These are phyloP conservation scores for Corylus avellana DNA, from an alignment of 306 rosid genomes.

Conservation along the genomic window DNA sequence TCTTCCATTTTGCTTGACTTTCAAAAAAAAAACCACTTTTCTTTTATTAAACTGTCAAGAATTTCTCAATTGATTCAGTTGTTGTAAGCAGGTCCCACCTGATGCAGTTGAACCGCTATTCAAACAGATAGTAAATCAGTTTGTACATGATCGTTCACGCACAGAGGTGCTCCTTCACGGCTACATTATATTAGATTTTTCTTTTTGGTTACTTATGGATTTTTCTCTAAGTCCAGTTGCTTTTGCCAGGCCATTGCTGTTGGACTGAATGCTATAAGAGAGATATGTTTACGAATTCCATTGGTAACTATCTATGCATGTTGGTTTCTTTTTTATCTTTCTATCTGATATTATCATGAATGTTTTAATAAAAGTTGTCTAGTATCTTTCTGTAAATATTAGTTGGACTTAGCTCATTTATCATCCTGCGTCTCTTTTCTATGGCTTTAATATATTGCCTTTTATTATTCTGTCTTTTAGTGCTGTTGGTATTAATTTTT, in stretches of 20 bases:
- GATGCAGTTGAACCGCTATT: conserved; percentile 83
- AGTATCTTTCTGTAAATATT: conserved; percentile 13
- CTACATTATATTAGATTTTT: conserved; percentile 10
- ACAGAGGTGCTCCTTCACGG: conserved; percentile 65
- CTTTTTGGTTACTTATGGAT: not conserved
- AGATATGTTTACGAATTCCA: conserved; percentile 86
- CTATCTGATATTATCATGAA: conserved; percentile 2
- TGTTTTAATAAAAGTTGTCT: conserved; percentile 16
- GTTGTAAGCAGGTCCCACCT: conserved; percentile 74
- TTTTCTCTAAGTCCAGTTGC: conserved; percentile 28
- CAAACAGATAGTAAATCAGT: conserved; percentile 81
- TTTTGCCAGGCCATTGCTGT: conserved; percentile 82
- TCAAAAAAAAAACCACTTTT: not conserved
- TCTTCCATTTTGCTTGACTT: not conserved
- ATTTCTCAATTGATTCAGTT: not conserved
- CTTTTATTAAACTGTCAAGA: conserved; percentile 22
- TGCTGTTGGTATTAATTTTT: conserved; percentile 19
- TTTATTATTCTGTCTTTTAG: conserved; percentile 3
- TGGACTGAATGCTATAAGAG: conserved; percentile 80
- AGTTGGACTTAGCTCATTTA: not conserved
- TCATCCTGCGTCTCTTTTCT: not conserved
- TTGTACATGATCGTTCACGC: conserved; percentile 88
- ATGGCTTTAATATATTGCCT: not conserved
- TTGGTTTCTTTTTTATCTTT: conserved; percentile 15
- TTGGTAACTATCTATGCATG: conserved; percentile 56